Evolutionary conservation across 2,329 filamentous ascomycete genomes (phyloP), one percentile per base, ranked within the genome.

Genomic region (Alternaria gaisen): DNA sequence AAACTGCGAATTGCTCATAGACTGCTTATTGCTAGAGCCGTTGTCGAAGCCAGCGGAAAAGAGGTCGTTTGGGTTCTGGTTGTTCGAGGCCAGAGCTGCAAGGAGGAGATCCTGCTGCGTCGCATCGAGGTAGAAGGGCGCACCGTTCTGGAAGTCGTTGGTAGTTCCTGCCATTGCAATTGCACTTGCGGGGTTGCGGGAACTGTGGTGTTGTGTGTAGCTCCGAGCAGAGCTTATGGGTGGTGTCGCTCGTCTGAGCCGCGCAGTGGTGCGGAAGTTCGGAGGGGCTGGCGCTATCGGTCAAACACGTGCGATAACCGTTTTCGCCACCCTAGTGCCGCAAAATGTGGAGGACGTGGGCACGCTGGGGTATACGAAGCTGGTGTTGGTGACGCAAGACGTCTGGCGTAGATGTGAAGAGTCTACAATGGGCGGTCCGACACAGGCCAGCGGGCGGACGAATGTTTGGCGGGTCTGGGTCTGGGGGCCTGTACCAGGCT

Each of bases 71-170:
- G 70, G 67, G 53, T 72, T 71, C 61, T 75, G 76, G 65, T 77
- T 82, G 75, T 81, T 81, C 26, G 83, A 83, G 36, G 77, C 78
- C 58, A 85, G 74, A 16, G 82, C 82, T 41, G 82, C 82, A 16
- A 83, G 72, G 14, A 84, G 77, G 10, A 84, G 77, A 63, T 83
- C 78, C 69, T 83, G 81, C 66, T 85, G 81, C 44, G 79, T 79
- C 36, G 77, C 72, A 48, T 82, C 80, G 52, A 84, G 81, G 61
- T 83, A 82, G 64, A 76, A 78, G 32, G 75, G 77, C 46, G 78
- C 74, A 40, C 77, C 77, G 68, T 77, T 79, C 66, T 76, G 75
- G 66, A 77, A 77, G 60, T 78, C 73, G 72, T 77, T 79, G 63
- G 70, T 64, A 50, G 76, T 72, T 56, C 76, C 76, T 55, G 77